phyloP scores from a whole-genome alignment of 2,329 filamentous ascomycete species.

The Fonsecaea multimorphosa region DNA sequence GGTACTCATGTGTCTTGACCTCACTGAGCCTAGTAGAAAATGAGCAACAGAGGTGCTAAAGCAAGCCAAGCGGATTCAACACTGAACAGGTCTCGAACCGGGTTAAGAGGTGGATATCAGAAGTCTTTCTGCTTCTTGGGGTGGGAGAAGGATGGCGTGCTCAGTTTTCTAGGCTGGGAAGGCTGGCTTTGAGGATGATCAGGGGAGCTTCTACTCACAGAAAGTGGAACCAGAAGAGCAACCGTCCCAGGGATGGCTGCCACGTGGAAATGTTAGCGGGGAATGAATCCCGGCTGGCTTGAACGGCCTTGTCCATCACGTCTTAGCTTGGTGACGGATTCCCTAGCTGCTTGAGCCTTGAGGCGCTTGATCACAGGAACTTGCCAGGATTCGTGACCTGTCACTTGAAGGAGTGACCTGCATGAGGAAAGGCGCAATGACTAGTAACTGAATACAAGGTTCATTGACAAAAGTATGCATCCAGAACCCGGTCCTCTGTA shows the following conservation, averaged over 20 bases:
- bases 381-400: not conserved
- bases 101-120: constrained; percentile 4
- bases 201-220: constrained; percentile 13
- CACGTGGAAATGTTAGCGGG: constrained; percentile 31
- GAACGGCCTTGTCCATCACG: constrained; percentile 4
- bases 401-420: constrained; percentile 10
- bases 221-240: constrained; percentile 8
- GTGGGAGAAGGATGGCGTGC: not conserved
- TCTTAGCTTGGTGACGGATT: constrained; percentile 10
- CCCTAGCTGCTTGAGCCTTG: constrained; percentile 4
- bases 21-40: not conserved
- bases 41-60: not conserved
- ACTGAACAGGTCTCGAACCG: not conserved
- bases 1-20: not conserved
- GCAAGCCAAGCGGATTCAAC: not conserved
- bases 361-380: constrained; percentile 1
- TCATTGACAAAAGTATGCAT: not conserved
- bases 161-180: constrained; percentile 8
- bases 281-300: constrained; percentile 22
- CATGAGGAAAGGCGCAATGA: constrained; percentile 16
- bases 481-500: not conserved
- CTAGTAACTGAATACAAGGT: constrained; percentile 26
- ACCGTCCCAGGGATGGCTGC: constrained; percentile 25
- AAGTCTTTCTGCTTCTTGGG: not conserved
- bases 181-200: constrained; percentile 20